Conservation (phyloP, 306 rosid species). For the Oxytropis ochrocephala region DNA sequence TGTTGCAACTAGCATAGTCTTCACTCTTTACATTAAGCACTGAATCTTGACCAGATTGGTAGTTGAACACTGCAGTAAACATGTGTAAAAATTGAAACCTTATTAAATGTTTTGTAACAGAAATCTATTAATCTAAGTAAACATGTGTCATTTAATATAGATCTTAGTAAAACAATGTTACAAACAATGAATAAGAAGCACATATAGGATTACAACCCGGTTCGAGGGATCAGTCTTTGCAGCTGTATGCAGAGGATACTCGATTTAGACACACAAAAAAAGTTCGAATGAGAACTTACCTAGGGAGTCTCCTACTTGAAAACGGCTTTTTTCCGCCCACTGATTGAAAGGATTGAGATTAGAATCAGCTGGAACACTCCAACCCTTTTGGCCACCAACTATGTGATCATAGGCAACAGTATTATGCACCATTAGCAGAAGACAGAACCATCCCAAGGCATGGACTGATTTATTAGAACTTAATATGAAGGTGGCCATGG, state of each 20-base stretch:
- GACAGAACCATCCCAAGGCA: constrained; percentile 41
- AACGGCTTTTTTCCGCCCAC: constrained; percentile 76
- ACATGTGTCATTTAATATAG: background rate
- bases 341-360: constrained; percentile 40
- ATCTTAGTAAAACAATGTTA: background rate
- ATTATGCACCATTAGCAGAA: constrained; percentile 42
- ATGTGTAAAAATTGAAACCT: background rate
- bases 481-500: constrained; percentile 41
- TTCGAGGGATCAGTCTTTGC: background rate
- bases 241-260: no score
- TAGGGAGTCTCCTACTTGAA: constrained; percentile 69
- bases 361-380: constrained; percentile 57
- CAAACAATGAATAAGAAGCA: background rate
- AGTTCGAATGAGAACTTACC: constrained; percentile 34
- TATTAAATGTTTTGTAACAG: background rate
- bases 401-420: constrained; percentile 43
- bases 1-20: constrained; percentile 66
- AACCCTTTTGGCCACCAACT: constrained; percentile 68
- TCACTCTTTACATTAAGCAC: constrained; percentile 62
- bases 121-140: background rate
- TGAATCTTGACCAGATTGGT: constrained; percentile 66
- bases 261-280: background rate
- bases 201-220: background rate
- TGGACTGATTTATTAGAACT: constrained; percentile 19
- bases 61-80: constrained; percentile 58